A percentile compares a stretch with the other conserved stretches of the same genome.
Evolutionary conservation across 2,329 filamentous ascomycete genomes (phyloP).

Genomic region (Fusarium sp.): DNA sequence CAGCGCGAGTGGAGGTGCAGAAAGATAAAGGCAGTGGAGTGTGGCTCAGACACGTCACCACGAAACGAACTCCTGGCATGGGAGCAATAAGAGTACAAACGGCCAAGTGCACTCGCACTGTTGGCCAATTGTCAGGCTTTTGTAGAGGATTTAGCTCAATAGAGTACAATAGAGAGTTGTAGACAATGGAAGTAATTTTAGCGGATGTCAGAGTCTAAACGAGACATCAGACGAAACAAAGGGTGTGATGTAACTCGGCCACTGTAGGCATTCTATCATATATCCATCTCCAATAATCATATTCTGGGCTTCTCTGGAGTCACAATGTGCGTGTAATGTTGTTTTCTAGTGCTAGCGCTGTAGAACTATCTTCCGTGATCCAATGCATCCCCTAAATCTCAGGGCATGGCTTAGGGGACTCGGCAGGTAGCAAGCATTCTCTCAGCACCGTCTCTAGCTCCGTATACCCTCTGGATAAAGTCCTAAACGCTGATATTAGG

Average conservation of each 20-base stretch:
- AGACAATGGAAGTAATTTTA: neutral
- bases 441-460: neutral
- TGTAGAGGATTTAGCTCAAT: neutral
- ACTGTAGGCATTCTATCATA: neutral
- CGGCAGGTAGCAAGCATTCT: constrained; percentile 3
- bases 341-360: neutral
- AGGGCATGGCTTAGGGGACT: neutral
- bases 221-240: neutral
- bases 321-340: neutral
- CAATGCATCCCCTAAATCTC: neutral
- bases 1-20: neutral
- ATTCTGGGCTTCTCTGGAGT: neutral
- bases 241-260: neutral
- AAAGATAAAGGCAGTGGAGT: neutral
- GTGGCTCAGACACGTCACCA: neutral
- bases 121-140: neutral
- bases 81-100: neutral
- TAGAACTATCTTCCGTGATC: neutral
- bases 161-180: neutral
- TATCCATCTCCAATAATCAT: too few relatives aligned
- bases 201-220: neutral
- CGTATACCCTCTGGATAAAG: neutral
- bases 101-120: neutral
- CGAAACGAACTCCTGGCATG: neutral
- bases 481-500: neutral